Evolutionary conservation across 2,329 filamentous ascomycete species (phyloP).

Genomic region (Podosphaera leucotricha): DNA sequence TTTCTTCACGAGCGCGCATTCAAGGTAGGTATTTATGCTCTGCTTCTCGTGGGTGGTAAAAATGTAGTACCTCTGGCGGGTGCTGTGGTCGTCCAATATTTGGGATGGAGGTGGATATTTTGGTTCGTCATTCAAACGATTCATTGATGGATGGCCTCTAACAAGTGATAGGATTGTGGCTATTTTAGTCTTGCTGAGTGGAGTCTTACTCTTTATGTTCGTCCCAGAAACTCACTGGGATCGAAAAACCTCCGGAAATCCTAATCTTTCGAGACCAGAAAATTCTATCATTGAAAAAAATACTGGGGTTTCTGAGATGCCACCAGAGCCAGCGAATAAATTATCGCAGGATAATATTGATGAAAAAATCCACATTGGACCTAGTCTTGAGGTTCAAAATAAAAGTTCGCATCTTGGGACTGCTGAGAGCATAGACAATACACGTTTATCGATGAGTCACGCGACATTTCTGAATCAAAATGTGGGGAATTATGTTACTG

Average conservation of each 20-base stretch:
- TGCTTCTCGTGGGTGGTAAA: constrained; percentile 73
- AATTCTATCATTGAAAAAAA: constrained; percentile 1
- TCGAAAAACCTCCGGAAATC: constrained; percentile 32
- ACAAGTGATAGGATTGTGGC: constrained; percentile 42
- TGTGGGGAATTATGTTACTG: background rate
- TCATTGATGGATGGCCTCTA: constrained; percentile 3
- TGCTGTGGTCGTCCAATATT: constrained; percentile 53
- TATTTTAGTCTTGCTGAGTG: constrained; percentile 50
- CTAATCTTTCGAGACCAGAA: constrained; percentile 3
- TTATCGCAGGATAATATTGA: background rate
- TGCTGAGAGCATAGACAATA: background rate
- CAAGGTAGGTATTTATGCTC: constrained; percentile 76
- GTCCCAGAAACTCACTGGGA: constrained; percentile 96
- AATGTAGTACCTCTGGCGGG: constrained; percentile 74
- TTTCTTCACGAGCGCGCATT: constrained; percentile 88
- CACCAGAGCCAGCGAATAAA: background rate
- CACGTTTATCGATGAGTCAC: background rate
- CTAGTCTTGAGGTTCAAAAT: background rate
- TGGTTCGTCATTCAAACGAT: constrained; percentile 29
- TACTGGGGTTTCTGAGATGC: background rate
- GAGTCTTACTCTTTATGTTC: constrained; percentile 59
- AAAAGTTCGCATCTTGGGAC: background rate
- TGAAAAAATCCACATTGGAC: background rate
- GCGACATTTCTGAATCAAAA: background rate
- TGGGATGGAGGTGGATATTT: constrained; percentile 80